These are phyloP conservation scores for Eucalyptus microcorys DNA, from an alignment of 345 rosid genomes.

Conservation along the genomic window DNA sequence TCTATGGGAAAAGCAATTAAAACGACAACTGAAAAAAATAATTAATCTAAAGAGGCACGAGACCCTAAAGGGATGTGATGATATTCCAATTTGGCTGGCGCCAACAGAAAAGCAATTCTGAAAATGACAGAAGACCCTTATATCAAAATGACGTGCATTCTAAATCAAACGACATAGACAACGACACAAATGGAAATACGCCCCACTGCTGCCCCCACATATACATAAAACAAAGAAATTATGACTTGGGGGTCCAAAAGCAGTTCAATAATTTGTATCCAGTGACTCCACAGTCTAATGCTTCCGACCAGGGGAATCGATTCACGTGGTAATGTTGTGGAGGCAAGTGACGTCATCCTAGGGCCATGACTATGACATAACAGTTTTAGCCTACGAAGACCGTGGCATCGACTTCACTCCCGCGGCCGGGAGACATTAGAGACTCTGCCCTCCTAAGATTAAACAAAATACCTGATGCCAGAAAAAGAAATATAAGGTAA, in stretches of 20 bases:
- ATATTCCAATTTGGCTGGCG: no score
- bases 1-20: no score
- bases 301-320: fast-evolving
- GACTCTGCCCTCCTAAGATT: fast-evolving
- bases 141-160: fast-evolving
- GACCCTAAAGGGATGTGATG: no score
- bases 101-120: no score
- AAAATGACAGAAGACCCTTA: no score
- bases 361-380: neutral
- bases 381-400: neutral
- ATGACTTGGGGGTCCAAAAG: neutral
- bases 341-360: neutral
- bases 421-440: fast-evolving
- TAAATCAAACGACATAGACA: fast-evolving
- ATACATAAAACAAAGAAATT: neutral
- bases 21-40: fast-evolving
- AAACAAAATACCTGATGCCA: fast-evolving
- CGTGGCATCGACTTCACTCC: neutral
- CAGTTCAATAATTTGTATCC: neutral
- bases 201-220: neutral
- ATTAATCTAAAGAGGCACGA: no score
- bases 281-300: neutral
- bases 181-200: fast-evolving
- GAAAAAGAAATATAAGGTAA: fast-evolving
- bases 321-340: neutral